Conservation (phyloP, 164 flowering plant genomes). For the Stephania japonica region DNA sequence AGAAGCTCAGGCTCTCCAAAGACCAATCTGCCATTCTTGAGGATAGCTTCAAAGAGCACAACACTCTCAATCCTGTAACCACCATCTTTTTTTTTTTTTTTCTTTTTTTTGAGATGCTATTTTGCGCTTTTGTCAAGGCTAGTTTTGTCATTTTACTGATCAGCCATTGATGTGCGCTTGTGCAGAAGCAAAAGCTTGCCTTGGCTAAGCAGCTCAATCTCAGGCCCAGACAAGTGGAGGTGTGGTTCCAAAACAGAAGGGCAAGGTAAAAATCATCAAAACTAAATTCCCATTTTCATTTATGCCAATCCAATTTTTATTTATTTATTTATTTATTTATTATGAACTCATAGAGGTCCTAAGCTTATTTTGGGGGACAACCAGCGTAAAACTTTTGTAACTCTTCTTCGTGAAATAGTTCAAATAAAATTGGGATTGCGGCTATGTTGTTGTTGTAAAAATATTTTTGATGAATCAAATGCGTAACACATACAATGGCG, state of each 20-base stretch:
- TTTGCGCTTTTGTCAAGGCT: not conserved
- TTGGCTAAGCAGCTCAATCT: conserved; percentile 69
- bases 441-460: too few relatives aligned
- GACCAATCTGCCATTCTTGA: conserved; percentile 30
- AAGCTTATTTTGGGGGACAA: too few relatives aligned
- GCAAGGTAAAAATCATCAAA: conserved; percentile 47
- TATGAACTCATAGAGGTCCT: too few relatives aligned
- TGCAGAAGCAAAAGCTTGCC: conserved; percentile 79
- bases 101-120: too few relatives aligned
- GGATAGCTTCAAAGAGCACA: conserved; percentile 29
- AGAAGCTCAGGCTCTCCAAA: conserved; percentile 28
- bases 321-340: too few relatives aligned
- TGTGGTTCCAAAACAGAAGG: conserved; percentile 85
- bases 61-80: conserved; percentile 30
- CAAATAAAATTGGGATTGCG: too few relatives aligned
- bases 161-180: not conserved
- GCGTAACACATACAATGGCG: too few relatives aligned
- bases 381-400: too few relatives aligned
- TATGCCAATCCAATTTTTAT: too few relatives aligned
- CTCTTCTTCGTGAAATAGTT: too few relatives aligned
- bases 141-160: not conserved
- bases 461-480: too few relatives aligned
- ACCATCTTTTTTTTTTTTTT: not conserved
- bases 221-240: conserved; percentile 77
- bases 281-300: too few relatives aligned